Conservation (phyloP, 208 protist species). For the Acanthamoeba rhysodes region DNA sequence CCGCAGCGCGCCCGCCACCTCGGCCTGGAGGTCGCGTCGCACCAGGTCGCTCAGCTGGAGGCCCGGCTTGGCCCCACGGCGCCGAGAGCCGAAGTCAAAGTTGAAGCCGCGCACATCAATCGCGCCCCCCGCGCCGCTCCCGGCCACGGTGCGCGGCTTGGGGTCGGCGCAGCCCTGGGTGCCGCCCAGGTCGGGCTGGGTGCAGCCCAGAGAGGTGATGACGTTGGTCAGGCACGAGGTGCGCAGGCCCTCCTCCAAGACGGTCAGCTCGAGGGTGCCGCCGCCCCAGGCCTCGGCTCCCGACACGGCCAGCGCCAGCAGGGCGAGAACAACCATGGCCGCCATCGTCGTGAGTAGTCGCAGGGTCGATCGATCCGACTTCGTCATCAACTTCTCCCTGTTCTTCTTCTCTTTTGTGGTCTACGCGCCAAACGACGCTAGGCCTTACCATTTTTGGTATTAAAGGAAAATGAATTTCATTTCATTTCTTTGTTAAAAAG, state of each 20-base stretch:
- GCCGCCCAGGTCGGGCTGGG: background rate
- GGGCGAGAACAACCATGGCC: background rate
- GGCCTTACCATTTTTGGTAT: too few relatives aligned
- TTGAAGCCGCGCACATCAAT: conserved; percentile 15
- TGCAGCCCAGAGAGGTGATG: background rate
- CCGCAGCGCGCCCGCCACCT: background rate
- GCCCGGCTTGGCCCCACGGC: background rate
- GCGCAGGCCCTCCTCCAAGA: background rate
- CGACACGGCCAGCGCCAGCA: background rate
- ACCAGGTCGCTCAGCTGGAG: conserved; percentile 13
- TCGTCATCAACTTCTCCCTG: too few relatives aligned
- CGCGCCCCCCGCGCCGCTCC: background rate
- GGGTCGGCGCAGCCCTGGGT: background rate
- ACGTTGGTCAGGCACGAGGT: background rate
- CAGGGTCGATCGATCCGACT: too few relatives aligned
- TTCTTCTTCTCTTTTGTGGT: too few relatives aligned
- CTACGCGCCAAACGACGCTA: too few relatives aligned
- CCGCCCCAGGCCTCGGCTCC: background rate
- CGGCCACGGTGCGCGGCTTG: background rate
- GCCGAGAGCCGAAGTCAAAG: conserved; percentile 16
- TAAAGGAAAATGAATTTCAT: too few relatives aligned
- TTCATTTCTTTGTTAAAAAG: too few relatives aligned
- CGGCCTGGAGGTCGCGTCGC: background rate
- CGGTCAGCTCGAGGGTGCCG: background rate
- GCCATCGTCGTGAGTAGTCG: too few relatives aligned